Conservation (phyloP, 2,329 filamentous ascomycete species). For the Ceratocystis papillata region DNA sequence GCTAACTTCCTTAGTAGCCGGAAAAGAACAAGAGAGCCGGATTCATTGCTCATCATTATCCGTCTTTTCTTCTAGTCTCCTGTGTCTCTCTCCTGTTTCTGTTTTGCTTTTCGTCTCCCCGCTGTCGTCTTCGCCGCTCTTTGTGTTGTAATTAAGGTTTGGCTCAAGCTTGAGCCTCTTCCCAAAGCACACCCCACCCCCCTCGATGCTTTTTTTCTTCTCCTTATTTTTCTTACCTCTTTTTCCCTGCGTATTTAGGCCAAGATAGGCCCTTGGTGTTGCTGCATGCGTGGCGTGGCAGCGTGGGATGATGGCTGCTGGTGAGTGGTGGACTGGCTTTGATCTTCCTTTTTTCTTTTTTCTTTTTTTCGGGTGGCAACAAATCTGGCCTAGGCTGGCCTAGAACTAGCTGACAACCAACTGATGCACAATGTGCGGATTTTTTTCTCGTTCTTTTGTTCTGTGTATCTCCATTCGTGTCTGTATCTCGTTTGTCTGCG, state of each 20-base stretch:
- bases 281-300: not conserved
- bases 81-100: not conserved
- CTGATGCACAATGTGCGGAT: no score
- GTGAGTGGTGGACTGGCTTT: not conserved
- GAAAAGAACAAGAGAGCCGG: not conserved
- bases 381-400: no score
- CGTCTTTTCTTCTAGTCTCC: not conserved
- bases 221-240: not conserved
- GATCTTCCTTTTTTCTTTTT: not conserved
- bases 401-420: not conserved
- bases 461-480: no score
- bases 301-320: not conserved
- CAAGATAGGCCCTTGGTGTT: no score
- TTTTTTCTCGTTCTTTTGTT: no score
- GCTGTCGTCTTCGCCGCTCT: not conserved
- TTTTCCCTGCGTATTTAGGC: not conserved
- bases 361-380: not conserved
- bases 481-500: no score
- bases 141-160: slow-evolving; percentile 7
- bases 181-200: not conserved
- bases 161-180: slow-evolving; percentile 9
- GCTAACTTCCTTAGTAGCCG: not conserved
- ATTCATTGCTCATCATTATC: not conserved
- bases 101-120: not conserved
- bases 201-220: not conserved